phyloP scores from a whole-genome alignment of 345 rosid genomes.

The Hypericum androsaemum region DNA sequence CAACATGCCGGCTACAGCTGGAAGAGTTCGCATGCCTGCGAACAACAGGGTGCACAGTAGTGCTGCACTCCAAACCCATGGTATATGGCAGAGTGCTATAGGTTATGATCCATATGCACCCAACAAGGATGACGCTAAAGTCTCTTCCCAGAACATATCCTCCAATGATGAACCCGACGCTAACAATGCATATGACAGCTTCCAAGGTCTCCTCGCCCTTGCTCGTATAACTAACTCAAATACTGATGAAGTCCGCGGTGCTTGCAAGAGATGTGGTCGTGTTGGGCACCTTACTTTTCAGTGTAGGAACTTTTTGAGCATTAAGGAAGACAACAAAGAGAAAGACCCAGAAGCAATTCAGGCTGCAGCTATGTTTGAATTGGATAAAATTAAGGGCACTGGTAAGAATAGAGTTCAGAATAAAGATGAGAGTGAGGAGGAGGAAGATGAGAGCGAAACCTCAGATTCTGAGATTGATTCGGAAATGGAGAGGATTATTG shows the following conservation, averaged over 20 bases:
- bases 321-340: constrained; percentile 62
- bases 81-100: constrained; percentile 97
- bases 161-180: constrained; percentile 46
- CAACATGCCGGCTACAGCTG: constrained; percentile 99
- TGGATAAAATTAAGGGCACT: constrained; percentile 65
- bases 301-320: constrained; percentile 76
- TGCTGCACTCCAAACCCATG: constrained; percentile 95
- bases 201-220: constrained; percentile 77
- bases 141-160: constrained; percentile 26
- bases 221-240: constrained; percentile 70
- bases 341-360: constrained; percentile 48
- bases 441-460: constrained; percentile 71
- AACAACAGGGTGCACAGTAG: constrained; percentile 98
- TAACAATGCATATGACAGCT: constrained; percentile 71
- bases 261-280: constrained; percentile 90
- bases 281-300: constrained; percentile 88
- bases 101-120: constrained; percentile 97
- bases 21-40: constrained; percentile 99
- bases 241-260: constrained; percentile 79
- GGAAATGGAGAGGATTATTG: constrained; percentile 86
- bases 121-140: constrained; percentile 62
- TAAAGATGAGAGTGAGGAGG: constrained; percentile 45
- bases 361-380: constrained; percentile 54
- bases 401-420: constrained; percentile 33
- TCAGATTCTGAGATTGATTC: constrained; percentile 77